Evolutionary conservation across 768 basidiomycete genomes (phyloP), one percentile per base, ranked within the genome.

Genomic region (Pisolithus albus): DNA sequence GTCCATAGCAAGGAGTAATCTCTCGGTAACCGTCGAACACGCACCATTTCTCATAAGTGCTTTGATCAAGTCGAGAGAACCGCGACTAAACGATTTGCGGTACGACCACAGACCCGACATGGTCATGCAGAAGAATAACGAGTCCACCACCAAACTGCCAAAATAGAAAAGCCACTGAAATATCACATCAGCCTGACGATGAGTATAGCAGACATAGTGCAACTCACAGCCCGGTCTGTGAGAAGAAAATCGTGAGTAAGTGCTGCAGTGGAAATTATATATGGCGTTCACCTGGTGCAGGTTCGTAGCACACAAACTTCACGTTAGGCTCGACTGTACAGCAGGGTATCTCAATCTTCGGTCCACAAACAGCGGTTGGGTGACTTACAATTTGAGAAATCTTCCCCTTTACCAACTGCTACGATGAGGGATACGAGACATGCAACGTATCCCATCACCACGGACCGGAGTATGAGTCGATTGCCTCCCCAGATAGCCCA

Each of bases 401-500:
- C 26, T n/a, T 16, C 13, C 2, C 16, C 24, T 28, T 28, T 16
- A 6, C 3, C 16, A n/a, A 45, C 26, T 9, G 16, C 24, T 11
- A 16, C 7, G 26, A 45, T 16, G n/a, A 30, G 23, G 13, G 43
- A 45, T 23, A 10, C 26, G 16, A 45, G 43, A 7, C 16, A 10
- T 5, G 26, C 43, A 18, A 45, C 13, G 11, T 45, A 45, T 26
- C 5, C 24, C 3, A 28, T 1, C 43, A 24, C 43, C 15, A 45
- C 7, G 7, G 28, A 10, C 43, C 15, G 24, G 15, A 45, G 11
- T 15, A 30, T 4, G 30, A 4, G 2, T 28, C 23, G 34, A 5
- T 16, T 6, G 7, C 45, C 32, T 10, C 54, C 54, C 54, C 54
- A 55, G 43, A 55, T 55, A 19, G 47, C 54, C 51, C 54, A 53